Percentiles rank a stretch among this genome's conserved stretches.
These are phyloP conservation scores for Senna tora DNA, from an alignment of 306 rosid species.

Conservation along the genomic window DNA sequence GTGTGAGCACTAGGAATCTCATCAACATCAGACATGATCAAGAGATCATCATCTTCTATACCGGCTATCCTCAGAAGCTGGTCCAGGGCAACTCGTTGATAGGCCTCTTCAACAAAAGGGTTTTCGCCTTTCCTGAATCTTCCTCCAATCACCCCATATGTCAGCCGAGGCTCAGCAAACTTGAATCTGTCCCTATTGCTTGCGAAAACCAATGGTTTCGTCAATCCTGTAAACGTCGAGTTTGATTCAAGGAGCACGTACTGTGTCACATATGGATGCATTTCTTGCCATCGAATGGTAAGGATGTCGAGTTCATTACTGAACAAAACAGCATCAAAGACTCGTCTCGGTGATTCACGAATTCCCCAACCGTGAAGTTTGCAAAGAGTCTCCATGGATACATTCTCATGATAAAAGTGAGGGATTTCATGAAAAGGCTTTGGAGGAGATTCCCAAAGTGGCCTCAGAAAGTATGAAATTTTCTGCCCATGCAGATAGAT, in stretches of 20 bases:
- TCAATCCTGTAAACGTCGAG: constrained; percentile 74
- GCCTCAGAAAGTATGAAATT: constrained; percentile 76
- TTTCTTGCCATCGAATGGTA: constrained; percentile 78
- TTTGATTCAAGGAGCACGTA: constrained; percentile 81
- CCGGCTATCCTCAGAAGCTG: constrained; percentile 71
- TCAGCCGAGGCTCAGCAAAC: constrained; percentile 63
- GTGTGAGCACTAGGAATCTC: constrained; percentile 96
- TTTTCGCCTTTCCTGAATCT: constrained; percentile 74
- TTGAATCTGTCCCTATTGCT: constrained; percentile 55
- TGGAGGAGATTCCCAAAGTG: constrained; percentile 89
- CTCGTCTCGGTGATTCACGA: constrained; percentile 79
- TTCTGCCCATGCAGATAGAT: constrained; percentile 77
- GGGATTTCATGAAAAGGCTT: constrained; percentile 73
- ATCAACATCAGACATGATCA: constrained; percentile 91
- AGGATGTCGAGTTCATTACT: constrained; percentile 83
- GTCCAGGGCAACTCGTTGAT: constrained; percentile 78
- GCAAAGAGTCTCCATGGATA: constrained; percentile 72
- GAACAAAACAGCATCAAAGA: constrained; percentile 81
- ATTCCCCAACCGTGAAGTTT: constrained; percentile 78
- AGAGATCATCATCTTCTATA: constrained; percentile 75
- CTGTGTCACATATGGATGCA: constrained; percentile 67
- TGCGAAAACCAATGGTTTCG: constrained; percentile 63
- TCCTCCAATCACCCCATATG: constrained; percentile 67
- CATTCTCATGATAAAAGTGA: constrained; percentile 78
- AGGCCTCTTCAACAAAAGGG: constrained; percentile 86